Conservation (phyloP, 768 basidiomycete genomes). For the Kwoniella dejecticola region DNA sequence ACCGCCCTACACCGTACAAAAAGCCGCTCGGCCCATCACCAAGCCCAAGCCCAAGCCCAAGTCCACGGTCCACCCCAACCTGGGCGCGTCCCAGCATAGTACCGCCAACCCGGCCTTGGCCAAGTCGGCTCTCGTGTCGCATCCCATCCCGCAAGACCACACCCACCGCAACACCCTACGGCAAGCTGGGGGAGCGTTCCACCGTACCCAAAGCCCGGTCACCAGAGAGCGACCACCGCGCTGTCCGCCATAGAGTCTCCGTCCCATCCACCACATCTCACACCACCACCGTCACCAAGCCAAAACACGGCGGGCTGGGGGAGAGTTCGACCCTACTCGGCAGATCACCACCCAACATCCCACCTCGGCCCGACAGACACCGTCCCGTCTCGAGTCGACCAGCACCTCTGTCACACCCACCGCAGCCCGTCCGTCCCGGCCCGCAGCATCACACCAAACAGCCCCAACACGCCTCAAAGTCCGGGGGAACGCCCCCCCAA, state of each 20-base stretch:
- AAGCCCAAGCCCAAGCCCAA: not conserved
- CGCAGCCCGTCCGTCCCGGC: not conserved
- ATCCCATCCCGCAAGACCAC: not conserved
- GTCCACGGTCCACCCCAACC: not conserved
- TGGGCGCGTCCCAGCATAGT: not conserved
- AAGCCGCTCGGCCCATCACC: not conserved
- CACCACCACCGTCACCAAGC: too few relatives aligned
- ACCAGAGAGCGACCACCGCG: not conserved
- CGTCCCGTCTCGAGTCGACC: not conserved
- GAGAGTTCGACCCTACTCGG: conserved; percentile 36
- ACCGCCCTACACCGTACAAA: not conserved
- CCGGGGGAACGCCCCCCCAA: conserved; percentile 13
- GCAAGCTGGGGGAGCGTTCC: conserved; percentile 5
- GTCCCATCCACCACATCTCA: not conserved
- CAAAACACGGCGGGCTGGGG: not conserved
- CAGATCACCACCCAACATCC: conserved; percentile 10
- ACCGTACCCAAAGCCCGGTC: not conserved
- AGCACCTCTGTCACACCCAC: not conserved
- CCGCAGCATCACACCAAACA: not conserved
- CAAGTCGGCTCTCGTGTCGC: not conserved
- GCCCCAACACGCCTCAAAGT: conserved; percentile 5
- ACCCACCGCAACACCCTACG: not conserved
- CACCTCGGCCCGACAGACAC: not conserved
- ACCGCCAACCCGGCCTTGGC: not conserved
- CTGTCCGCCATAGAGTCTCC: not conserved